phyloP scores from a whole-genome alignment of 208 protist species.

The Strigomonas culicis region DNA sequence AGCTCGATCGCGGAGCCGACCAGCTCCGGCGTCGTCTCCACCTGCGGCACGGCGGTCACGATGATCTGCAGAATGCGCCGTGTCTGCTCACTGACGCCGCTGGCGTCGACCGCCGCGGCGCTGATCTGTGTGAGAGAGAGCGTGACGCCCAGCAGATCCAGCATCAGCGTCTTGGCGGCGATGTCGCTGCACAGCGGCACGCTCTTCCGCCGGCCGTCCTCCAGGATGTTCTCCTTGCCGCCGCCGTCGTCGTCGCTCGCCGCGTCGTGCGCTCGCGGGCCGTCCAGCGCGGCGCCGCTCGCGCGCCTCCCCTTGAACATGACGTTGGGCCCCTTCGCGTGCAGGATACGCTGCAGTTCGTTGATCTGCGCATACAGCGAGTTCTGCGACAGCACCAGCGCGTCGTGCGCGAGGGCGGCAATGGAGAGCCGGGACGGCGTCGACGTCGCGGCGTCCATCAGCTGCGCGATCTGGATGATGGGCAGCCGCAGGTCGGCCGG shows the following conservation, averaged over 20 bases:
- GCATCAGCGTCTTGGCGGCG: slow-evolving; percentile 38
- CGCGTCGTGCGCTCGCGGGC: slow-evolving; percentile 10
- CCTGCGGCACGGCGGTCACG: slow-evolving; percentile 43
- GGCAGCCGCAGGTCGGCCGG: background rate
- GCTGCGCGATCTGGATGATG: slow-evolving; percentile 1
- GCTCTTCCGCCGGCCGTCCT: background rate
- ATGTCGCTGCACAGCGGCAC: slow-evolving; percentile 22
- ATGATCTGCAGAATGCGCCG: slow-evolving; percentile 32
- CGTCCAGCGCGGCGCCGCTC: slow-evolving; percentile 6
- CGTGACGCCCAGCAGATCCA: slow-evolving; percentile 31
- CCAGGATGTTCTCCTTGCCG: background rate
- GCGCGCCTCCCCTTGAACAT: background rate
- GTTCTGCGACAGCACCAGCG: background rate
- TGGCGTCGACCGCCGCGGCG: background rate
- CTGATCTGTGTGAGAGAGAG: slow-evolving; percentile 14
- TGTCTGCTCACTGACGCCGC: slow-evolving; percentile 12
- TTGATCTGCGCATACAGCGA: background rate
- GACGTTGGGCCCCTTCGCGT: slow-evolving; percentile 1
- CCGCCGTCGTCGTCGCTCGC: slow-evolving; percentile 19
- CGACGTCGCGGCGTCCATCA: slow-evolving; percentile 7
- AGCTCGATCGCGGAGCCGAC: slow-evolving; percentile 38
- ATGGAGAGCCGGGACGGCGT: background rate
- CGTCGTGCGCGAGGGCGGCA: background rate
- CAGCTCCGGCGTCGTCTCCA: slow-evolving; percentile 56
- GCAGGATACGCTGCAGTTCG: background rate